A percentile compares a stretch with the other conserved stretches of the same genome.
Evolutionary conservation across 108 stramenopile species (phyloP).

Genomic region (Mediolabrus comicus): DNA sequence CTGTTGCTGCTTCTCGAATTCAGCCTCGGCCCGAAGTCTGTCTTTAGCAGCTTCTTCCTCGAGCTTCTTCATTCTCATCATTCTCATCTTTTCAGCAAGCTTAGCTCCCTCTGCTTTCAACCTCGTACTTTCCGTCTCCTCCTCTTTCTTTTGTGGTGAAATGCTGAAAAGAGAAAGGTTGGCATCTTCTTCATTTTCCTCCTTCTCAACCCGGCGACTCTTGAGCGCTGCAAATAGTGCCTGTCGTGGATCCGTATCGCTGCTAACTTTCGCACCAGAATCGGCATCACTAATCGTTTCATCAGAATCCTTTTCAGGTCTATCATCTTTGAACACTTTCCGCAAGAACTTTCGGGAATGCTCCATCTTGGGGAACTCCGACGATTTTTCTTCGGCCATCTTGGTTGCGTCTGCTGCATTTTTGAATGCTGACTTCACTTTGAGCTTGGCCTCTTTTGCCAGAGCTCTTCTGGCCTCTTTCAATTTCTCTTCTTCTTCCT

Average conservation of each 20-base stretch:
- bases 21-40: neutral
- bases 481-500: conserved; percentile 33
- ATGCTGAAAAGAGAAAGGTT: neutral
- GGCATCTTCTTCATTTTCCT: neutral
- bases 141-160: neutral
- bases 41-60: neutral
- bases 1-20: neutral
- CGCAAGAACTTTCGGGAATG: neutral
- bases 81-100: too few relatives aligned
- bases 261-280: neutral
- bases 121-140: neutral
- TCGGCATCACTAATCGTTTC: neutral
- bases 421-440: conserved; percentile 7
- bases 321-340: neutral
- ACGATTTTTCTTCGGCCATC: neutral
- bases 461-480: conserved; percentile 14
- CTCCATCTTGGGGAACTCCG: neutral
- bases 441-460: conserved; percentile 22
- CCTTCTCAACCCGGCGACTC: neutral
- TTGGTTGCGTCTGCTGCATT: conserved; percentile 5
- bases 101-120: neutral
- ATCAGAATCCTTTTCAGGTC: neutral
- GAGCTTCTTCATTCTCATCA: too few relatives aligned
- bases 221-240: neutral
- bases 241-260: neutral